Base-by-base conservation (phyloP, 805 yeast genomes). In the Debaryomyces tyrocola region DNA sequence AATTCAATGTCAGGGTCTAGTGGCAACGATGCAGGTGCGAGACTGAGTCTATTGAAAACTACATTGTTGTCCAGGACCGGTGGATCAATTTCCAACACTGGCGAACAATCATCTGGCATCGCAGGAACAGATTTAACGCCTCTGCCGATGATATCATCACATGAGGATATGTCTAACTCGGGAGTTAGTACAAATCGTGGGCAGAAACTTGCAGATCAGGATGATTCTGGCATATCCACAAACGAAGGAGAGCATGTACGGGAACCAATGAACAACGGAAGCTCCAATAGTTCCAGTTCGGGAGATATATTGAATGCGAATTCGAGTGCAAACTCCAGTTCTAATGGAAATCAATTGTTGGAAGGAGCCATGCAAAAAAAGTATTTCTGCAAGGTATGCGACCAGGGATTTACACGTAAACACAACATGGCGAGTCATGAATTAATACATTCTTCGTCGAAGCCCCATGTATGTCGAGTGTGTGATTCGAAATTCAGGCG, bases 401-500 rank as follows among this genome's bases (percentile, higher is more conserved):
- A 76, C 43, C 86, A 82, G 52, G 69, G 80, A 0, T 86, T 86
- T 64, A 81, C 89, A 2, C 70, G 94, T 38, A 83, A 80, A 54
- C 92, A 87, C 62, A 86, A 86, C 56, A 74, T 87, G 70, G 85
- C 85, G 45, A 78, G 87, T 4, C 94, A 86, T 60, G 73, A 82
- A 51, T 64, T 85, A 52, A 85, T 84, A 31, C 94, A 86, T 62
- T 75, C 88, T 12, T 73, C 77, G 41, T 75, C 73, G 50, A 83
- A 80, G 58, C 89, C 90, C 1, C 86, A 76, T 63, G 63, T 68
- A 20, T 87, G 96, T 62, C 51, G 75, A 10, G 74, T 76, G 24
- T 87, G 96, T 57, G 67, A 74, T 43, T 69, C 79, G 40, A 77
- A 73, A 52, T 87, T 88, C 62, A 75, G 94, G 49, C 73, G 95